Conservation (phyloP, 1,284 basidiomycete genomes). For the Cystobasidium slooffiae region DNA sequence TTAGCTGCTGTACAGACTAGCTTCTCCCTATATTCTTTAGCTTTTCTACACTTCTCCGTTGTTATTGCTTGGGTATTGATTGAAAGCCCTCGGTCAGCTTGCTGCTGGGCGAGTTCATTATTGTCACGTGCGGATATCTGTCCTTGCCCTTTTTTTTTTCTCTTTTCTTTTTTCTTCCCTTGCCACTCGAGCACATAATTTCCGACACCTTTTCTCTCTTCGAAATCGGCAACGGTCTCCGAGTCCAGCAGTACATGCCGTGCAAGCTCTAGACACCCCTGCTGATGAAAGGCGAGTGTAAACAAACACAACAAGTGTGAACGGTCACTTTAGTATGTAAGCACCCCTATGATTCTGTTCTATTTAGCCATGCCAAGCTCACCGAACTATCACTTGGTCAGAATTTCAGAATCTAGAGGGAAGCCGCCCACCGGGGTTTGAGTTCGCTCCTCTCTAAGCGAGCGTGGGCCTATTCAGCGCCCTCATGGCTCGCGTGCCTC, state of each 20-base stretch:
- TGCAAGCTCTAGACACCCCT: too few relatives aligned
- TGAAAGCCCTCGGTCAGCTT: neutral
- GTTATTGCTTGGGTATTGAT: neutral
- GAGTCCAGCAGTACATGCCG: too few relatives aligned
- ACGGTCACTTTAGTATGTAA: too few relatives aligned
- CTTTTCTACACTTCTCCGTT: neutral
- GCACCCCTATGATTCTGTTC: too few relatives aligned
- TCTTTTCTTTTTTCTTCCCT: neutral
- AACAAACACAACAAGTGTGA: too few relatives aligned
- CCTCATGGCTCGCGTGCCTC: constrained; percentile 1
- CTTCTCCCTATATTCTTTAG: neutral
- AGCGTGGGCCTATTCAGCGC: neutral
- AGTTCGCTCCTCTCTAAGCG: neutral
- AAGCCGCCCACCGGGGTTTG: neutral
- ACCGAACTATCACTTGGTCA: too few relatives aligned
- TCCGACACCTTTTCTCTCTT: neutral
- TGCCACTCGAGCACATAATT: neutral
- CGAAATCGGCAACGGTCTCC: too few relatives aligned
- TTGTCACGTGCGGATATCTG: neutral
- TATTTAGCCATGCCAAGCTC: too few relatives aligned
- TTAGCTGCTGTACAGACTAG: neutral
- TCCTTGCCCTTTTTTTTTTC: neutral
- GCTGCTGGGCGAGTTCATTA: neutral
- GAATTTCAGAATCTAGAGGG: too few relatives aligned
- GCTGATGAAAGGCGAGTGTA: too few relatives aligned